phyloP scores from a whole-genome alignment of 75 land plant species.

The Pseudotsuga menziesii region DNA sequence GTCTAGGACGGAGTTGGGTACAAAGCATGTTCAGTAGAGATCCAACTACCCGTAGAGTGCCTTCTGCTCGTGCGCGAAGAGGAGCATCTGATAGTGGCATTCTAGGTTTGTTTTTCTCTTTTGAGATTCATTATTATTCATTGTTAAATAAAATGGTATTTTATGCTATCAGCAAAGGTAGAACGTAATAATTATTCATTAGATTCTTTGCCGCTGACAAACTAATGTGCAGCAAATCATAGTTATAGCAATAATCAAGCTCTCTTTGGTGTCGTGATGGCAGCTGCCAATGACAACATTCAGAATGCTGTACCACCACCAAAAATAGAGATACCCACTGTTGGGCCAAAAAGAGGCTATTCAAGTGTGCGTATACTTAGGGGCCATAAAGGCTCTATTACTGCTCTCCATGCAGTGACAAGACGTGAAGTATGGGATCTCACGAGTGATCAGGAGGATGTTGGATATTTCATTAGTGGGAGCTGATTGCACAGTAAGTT shows the following conservation, averaged over 20 bases:
- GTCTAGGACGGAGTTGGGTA: conserved; percentile 95
- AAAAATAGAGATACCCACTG: conserved; percentile 35
- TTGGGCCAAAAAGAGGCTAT: conserved; percentile 53
- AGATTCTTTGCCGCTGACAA: background rate
- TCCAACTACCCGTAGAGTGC: conserved; percentile 34
- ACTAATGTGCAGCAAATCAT: background rate
- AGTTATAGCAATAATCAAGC: background rate
- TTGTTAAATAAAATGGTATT: background rate
- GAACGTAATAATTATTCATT: background rate
- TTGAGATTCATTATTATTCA: background rate
- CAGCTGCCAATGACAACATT: conserved; percentile 41
- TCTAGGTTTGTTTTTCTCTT: conserved; percentile 11
- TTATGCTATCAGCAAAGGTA: no score
- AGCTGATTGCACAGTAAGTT: conserved; percentile 89
- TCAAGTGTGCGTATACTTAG: conserved; percentile 75
- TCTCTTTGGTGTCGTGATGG: background rate
- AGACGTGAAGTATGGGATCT: conserved; percentile 91
- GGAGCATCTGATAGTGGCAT: conserved; percentile 38
- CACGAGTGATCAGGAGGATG: conserved; percentile 87
- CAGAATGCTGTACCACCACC: conserved; percentile 21
- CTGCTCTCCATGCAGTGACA: conserved; percentile 89
- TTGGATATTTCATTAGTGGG: conserved; percentile 96
- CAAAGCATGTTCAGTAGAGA: conserved; percentile 99
- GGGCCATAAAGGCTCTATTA: conserved; percentile 90
- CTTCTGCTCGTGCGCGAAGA: conserved; percentile 49